phyloP scores from a whole-genome alignment of 306 rosid genomes.

The Medicago arabica region DNA sequence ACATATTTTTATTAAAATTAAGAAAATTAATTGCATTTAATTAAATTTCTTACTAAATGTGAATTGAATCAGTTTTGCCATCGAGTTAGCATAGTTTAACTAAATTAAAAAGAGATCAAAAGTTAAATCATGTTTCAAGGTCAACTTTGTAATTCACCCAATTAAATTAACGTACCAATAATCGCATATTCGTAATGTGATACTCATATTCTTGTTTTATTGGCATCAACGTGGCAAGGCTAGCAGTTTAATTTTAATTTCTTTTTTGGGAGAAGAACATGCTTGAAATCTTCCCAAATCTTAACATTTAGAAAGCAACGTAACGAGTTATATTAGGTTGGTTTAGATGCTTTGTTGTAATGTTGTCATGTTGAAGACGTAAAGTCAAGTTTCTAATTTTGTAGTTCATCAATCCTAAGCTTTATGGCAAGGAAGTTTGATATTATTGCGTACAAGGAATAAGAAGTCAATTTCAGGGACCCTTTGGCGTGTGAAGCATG shows the following conservation, averaged over 20 bases:
- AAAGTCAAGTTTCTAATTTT: slow-evolving; percentile 16
- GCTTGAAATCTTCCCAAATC: slow-evolving; percentile 18
- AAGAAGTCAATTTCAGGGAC: background rate
- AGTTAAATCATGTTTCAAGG: background rate
- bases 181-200: slow-evolving; percentile 21
- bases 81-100: background rate
- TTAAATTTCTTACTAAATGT: no score
- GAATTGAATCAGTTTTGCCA: no score
- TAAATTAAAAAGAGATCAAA: background rate
- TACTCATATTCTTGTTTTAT: background rate
- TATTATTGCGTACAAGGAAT: slow-evolving; percentile 39
- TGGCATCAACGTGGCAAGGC: slow-evolving; percentile 19
- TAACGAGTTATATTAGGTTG: background rate
- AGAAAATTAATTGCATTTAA: no score
- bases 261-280: background rate
- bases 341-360: slow-evolving; percentile 10
- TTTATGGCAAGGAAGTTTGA: slow-evolving; percentile 35
- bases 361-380: slow-evolving; percentile 36
- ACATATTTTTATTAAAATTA: no score
- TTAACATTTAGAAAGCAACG: slow-evolving; percentile 1
- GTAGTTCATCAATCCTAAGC: background rate
- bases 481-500: slow-evolving; percentile 16
- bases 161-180: slow-evolving; percentile 17
- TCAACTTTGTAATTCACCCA: slow-evolving; percentile 35
- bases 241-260: background rate